These are phyloP conservation scores for Polysphondylium violaceum DNA, from an alignment of 78 protist species.

Conservation along the genomic window DNA sequence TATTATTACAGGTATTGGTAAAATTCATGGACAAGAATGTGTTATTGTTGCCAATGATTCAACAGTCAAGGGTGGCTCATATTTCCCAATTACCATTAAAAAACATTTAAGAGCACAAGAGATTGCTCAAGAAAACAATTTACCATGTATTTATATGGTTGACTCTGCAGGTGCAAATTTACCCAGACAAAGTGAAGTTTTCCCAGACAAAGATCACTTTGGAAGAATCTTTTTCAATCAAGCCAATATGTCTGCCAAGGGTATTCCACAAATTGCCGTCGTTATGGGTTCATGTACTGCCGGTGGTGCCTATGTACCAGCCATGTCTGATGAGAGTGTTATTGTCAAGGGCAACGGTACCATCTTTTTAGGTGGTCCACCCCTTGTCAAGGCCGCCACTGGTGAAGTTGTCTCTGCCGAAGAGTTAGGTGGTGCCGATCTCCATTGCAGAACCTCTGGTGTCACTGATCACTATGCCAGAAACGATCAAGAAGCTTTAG, in stretches of 20 bases:
- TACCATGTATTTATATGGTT: slow-evolving; percentile 98
- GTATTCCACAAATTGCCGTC: slow-evolving; percentile 96
- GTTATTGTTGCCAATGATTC: slow-evolving; percentile 98
- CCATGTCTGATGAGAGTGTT: slow-evolving; percentile 97
- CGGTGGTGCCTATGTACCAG: slow-evolving; percentile 99
- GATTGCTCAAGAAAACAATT: slow-evolving; percentile 93
- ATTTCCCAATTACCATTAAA: slow-evolving; percentile 98
- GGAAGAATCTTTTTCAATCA: slow-evolving; percentile 98
- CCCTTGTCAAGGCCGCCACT: slow-evolving; percentile 98
- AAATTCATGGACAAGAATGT: slow-evolving; percentile 89
- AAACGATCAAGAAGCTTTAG: slow-evolving; percentile 94
- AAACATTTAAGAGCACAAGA: slow-evolving; percentile 94
- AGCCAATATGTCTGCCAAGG: slow-evolving; percentile 92
- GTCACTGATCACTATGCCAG: slow-evolving; percentile 97
- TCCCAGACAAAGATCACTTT: slow-evolving; percentile 97
- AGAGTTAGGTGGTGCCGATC: slow-evolving; percentile 97
- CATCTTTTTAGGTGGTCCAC: slow-evolving; percentile 98
- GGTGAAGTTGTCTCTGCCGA: slow-evolving; percentile 92
- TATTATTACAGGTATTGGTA: slow-evolving; percentile 96
- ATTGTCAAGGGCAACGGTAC: slow-evolving; percentile 95
- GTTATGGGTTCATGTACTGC: slow-evolving; percentile 99
- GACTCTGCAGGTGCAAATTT: slow-evolving; percentile 97
- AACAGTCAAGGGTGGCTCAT: slow-evolving; percentile 99
- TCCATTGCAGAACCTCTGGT: slow-evolving; percentile 96
- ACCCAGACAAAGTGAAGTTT: slow-evolving; percentile 95